These are phyloP conservation scores for Penicillium egyptiacum DNA, from an alignment of 495 filamentous ascomycete genomes.

Conservation along the genomic window DNA sequence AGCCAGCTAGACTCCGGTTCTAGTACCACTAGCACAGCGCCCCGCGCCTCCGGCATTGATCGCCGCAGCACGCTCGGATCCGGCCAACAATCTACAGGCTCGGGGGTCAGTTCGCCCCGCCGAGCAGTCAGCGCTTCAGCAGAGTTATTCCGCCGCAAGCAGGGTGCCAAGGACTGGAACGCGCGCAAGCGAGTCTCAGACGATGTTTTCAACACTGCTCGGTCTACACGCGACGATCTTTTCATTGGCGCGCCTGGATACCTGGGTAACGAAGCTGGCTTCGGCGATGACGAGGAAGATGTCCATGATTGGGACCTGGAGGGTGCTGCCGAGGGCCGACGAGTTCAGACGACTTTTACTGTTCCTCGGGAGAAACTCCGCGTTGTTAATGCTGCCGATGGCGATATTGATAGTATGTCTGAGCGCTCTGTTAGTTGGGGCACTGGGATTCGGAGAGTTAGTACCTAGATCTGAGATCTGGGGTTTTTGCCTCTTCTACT, in stretches of 20 bases:
- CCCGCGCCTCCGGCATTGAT: slow-evolving; percentile 38
- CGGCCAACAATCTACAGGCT: slow-evolving; percentile 1
- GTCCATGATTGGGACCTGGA: slow-evolving; percentile 91
- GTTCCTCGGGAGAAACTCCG: slow-evolving; percentile 80
- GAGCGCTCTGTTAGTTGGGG: slow-evolving; percentile 31
- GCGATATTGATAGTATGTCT: slow-evolving; percentile 38
- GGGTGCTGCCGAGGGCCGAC: slow-evolving; percentile 69
- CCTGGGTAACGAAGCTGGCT: slow-evolving; percentile 24
- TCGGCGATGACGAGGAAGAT: slow-evolving; percentile 49
- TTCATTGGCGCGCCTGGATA: slow-evolving; percentile 31
- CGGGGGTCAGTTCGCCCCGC: slow-evolving; percentile 37
- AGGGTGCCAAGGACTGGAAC: slow-evolving; percentile 59
- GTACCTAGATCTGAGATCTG: background rate
- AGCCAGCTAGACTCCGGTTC: slow-evolving; percentile 12
- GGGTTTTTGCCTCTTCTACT: background rate
- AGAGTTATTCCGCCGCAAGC: slow-evolving; percentile 58
- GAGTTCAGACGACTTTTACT: slow-evolving; percentile 93
- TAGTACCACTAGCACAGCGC: slow-evolving; percentile 9
- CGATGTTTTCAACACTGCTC: slow-evolving; percentile 16
- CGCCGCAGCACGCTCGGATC: slow-evolving; percentile 32
- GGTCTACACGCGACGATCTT: slow-evolving; percentile 35
- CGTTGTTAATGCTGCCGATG: slow-evolving; percentile 70
- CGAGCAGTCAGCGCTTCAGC: slow-evolving; percentile 60
- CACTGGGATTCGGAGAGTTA: slow-evolving; percentile 23
- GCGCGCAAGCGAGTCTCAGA: slow-evolving; percentile 37